Evolutionary conservation across 2,329 filamentous ascomycete genomes (phyloP).

Genomic region (Berkeleyomyces basicola): DNA sequence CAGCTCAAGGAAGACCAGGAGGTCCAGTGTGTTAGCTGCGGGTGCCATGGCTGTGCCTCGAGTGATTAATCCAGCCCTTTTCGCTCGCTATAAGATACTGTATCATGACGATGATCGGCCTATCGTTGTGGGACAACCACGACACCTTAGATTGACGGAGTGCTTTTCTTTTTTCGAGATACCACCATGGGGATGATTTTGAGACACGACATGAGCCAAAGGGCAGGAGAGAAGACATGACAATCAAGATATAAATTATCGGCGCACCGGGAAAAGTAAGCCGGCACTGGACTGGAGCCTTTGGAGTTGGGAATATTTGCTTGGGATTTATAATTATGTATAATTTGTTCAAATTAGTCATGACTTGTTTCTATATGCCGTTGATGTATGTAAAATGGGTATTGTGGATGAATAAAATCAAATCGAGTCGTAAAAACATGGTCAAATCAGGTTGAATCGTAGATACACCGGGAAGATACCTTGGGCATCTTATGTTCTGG

Average conservation of each 20-base stretch:
- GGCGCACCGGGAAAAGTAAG: background rate
- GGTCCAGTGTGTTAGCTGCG: slow-evolving; percentile 88
- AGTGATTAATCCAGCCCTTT: slow-evolving; percentile 41
- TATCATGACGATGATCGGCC: background rate
- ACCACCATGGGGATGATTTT: background rate
- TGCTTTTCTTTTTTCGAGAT: slow-evolving; percentile 2
- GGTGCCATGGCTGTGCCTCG: slow-evolving; percentile 79
- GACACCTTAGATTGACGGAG: background rate
- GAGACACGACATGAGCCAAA: background rate
- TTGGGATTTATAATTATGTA: background rate
- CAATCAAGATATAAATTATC: background rate
- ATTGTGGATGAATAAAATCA: background rate
- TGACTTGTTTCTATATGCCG: background rate
- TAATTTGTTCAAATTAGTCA: background rate
- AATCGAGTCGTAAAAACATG: background rate
- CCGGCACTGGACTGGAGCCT: background rate
- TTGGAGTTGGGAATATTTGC: slow-evolving; percentile 5
- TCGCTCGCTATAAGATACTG: background rate
- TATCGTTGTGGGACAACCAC: background rate
- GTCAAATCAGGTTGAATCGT: background rate
- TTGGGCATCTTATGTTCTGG: slow-evolving; percentile 24
- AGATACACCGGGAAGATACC: background rate
- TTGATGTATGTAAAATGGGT: background rate
- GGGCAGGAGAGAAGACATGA: background rate
- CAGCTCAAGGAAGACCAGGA: slow-evolving; percentile 81